These are phyloP conservation scores for Trichoderma virens DNA, from an alignment of 495 filamentous ascomycete genomes.

Conservation along the genomic window DNA sequence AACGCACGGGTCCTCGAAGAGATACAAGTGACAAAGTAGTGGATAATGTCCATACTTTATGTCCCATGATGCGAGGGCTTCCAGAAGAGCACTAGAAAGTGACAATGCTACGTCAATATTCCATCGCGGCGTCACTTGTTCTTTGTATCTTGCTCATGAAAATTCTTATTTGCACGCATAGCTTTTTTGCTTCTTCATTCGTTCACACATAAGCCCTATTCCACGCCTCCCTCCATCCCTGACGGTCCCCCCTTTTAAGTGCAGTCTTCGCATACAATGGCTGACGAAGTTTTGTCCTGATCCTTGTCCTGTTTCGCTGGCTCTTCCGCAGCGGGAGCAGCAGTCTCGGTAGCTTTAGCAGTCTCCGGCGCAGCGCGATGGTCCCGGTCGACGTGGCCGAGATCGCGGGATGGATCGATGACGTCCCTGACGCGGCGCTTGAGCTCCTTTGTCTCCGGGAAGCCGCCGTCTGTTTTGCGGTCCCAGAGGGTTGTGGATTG, in stretches of 20 bases:
- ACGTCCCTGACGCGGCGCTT: conserved; percentile 82
- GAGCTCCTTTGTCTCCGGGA: conserved; percentile 87
- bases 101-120: no score
- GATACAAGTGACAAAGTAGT: no score
- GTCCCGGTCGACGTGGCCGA: conserved; percentile 74
- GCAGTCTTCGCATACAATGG: background rate
- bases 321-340: conserved; percentile 1
- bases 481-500: conserved; percentile 68
- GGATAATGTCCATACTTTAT: no score
- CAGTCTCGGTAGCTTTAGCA: conserved; percentile 16
- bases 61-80: background rate
- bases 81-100: background rate
- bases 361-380: conserved; percentile 15
- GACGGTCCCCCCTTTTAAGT: background rate
- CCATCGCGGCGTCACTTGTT: no score
- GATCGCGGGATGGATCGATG: conserved; percentile 63
- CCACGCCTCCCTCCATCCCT: no score
- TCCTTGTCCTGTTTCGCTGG: conserved; percentile 25
- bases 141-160: no score
- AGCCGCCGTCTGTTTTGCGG: conserved; percentile 78
- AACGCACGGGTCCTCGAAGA: background rate
- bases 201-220: no score
- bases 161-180: no score
- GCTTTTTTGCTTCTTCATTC: no score
- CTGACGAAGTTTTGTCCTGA: background rate